Evolutionary conservation across 805 yeast species (phyloP), one percentile per base, ranked within the genome.

Genomic region (Suhomyces vadensis): DNA sequence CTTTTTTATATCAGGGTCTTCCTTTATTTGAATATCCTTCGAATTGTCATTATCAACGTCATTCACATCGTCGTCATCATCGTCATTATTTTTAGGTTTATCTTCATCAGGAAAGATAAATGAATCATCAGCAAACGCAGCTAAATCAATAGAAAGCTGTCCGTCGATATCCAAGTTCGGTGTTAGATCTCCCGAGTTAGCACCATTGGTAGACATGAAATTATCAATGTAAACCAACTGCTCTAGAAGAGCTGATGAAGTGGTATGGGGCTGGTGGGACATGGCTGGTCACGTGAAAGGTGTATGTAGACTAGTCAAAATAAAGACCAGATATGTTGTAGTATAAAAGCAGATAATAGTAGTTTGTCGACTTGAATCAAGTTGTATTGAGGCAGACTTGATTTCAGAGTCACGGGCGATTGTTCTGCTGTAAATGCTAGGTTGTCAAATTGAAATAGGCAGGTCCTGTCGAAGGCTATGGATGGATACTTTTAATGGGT

Each of bases 31-130:
- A 17, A 13, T 21, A 17, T 40, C 31, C 11, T 36, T 19, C 21
- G n/a, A n/a, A 21, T 22, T 21, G 21, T 29, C 44, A 33, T 23
- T 33, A 25, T 17, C 16, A 14, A n/a, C 20, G 20, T 29, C 19
- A 7, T 27, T 27, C 29, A 26, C 31, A 7, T 40, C 31, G 23
- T 49, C 50, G 31, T 47, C 52, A 26, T 60, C 56, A 20, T 56
- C 56, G 16, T 48, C 46, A 26, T 47, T 42, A 47, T 47, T 67
- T 33, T 60, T 73, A 1, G 84, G 83, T 57, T 85, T 85, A 26
- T 85, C 92, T 56, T 87, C 94, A 57, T 86, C 94, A 1, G 92
- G 89, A 58, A 86, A 86, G 2, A 86, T 77, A 52, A 86, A 86
- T 2, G 87, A 77, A 47, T 85, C 91, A 54, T 85, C 91, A 0